Evolutionary conservation across 495 filamentous ascomycete genomes (phyloP).

Genomic region (Xylaria nigripes): DNA sequence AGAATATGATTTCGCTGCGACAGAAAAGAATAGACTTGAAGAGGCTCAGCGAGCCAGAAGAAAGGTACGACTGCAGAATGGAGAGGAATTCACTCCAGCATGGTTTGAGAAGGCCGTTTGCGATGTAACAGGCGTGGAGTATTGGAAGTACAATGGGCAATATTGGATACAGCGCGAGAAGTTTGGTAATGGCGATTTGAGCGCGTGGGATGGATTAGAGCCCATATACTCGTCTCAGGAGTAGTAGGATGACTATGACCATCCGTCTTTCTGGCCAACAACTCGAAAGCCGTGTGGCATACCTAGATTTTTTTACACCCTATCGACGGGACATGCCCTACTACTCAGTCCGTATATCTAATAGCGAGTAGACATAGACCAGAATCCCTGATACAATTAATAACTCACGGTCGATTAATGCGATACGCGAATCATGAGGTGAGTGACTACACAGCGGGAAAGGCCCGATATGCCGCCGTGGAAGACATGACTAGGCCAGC

Average conservation of each 20-base stretch:
- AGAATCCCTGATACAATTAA: conserved; percentile 1
- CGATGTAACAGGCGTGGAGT: conserved; percentile 77
- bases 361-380: conserved; percentile 2
- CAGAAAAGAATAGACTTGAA: conserved; percentile 91
- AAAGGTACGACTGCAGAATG: conserved; percentile 60
- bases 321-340: background rate
- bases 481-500: too few species aligned
- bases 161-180: conserved; percentile 70
- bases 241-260: background rate
- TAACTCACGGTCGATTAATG: background rate
- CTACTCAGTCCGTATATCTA: conserved; percentile 1
- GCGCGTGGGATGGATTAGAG: conserved; percentile 44
- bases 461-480: too few species aligned
- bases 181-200: conserved; percentile 40
- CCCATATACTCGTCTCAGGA: conserved; percentile 32
- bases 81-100: conserved; percentile 72
- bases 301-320: background rate
- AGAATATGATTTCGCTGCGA: conserved; percentile 83
- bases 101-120: conserved; percentile 75
- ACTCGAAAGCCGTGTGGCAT: background rate
- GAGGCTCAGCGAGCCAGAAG: conserved; percentile 82
- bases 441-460: too few species aligned
- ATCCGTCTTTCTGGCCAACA: background rate
- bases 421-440: too few species aligned
- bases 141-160: conserved; percentile 78